Evolutionary conservation across 2,329 filamentous ascomycete genomes (phyloP), one percentile per base, ranked within the genome.

Genomic region (Ophiostoma sp.): DNA sequence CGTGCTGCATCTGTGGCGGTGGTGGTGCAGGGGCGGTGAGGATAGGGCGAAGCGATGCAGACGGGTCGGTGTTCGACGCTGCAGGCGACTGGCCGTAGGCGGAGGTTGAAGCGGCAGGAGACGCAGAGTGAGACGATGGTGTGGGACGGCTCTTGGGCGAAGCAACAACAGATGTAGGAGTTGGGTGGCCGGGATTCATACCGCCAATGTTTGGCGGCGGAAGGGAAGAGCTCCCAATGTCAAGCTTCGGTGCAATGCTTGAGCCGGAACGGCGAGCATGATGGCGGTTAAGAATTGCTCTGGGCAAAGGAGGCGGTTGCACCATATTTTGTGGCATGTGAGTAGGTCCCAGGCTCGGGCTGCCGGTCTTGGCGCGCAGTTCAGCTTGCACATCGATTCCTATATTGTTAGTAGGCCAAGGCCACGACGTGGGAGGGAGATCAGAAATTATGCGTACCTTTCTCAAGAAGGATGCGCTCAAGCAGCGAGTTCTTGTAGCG

Each of bases 371-470:
- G 78, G 94, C 90, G 73, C 92, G 91, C 76, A 99, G 86, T 81
- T 98, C 95, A 73, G 94, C 92, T 82, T 98, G 93, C 67, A 99
- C 95, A 84, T 99, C 94, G 80, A 98, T 97, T 76, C 93, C 93
- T 96, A 31, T 2, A 1, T 33, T 65, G 68, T 73, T 65, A 71
- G 69, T 23, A 1, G 23, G 36, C n/a, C n/a, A 17, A 1, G 20
- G 23, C 11, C 15, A 5, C 23, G 44, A 27, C 15, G 64, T 17
- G 57, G 62, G 15, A 68, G 5, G 33, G 66, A 20, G 15, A 2
- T 11, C 3, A 33, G 41, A 8, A 13, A 6, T 11, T 7, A 31
- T 11, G 31, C 72, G 52, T 81, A 95, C 93, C 94, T 85, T 98
- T 98, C 82, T 99, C 95, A 52, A 99, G 86, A 69, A 99, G 86